A percentile compares a stretch with the other conserved stretches of the same genome.
Conservation (phyloP, 805 yeast species). For the Candida fluviatilis region DNA sequence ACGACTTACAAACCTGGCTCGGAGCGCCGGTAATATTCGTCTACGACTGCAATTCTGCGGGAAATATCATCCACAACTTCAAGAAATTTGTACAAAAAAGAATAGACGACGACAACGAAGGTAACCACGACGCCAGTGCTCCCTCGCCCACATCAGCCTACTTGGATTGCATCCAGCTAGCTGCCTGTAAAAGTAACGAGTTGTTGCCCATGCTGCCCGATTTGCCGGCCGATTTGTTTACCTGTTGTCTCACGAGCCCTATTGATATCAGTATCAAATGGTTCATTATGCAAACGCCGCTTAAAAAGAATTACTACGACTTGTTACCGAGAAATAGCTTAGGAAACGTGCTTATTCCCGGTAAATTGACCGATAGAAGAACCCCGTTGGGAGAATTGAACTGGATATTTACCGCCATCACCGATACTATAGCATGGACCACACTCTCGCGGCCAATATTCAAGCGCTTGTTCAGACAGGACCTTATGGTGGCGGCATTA, state of each 20-base stretch:
- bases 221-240: constrained; percentile 91
- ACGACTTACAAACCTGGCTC: constrained; percentile 93
- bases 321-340: constrained; percentile 44
- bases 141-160: constrained; percentile 67
- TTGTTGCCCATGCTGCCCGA: constrained; percentile 89
- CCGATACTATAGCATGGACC: constrained; percentile 98
- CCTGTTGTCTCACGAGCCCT: constrained; percentile 93
- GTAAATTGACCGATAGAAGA: constrained; percentile 84
- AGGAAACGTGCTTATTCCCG: constrained; percentile 74
- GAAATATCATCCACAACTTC: constrained; percentile 85
- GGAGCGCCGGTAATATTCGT: constrained; percentile 97
- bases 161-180: constrained; percentile 86
- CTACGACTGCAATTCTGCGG: constrained; percentile 92
- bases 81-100: constrained; percentile 86
- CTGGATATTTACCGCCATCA: constrained; percentile 97
- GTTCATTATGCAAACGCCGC: constrained; percentile 82
- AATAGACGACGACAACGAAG: constrained; percentile 77
- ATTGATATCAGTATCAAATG: constrained; percentile 90
- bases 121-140: constrained; percentile 45
- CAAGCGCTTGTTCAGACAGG: constrained; percentile 89
- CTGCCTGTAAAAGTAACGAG: constrained; percentile 87
- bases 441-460: constrained; percentile 82
- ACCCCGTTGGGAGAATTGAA: constrained; percentile 94
- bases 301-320: constrained; percentile 47
- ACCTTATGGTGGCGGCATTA: constrained; percentile 92